Evolutionary conservation across 2,329 filamentous ascomycete species (phyloP), one percentile per base, ranked within the genome.

Genomic region (Aspergillus sergii): DNA sequence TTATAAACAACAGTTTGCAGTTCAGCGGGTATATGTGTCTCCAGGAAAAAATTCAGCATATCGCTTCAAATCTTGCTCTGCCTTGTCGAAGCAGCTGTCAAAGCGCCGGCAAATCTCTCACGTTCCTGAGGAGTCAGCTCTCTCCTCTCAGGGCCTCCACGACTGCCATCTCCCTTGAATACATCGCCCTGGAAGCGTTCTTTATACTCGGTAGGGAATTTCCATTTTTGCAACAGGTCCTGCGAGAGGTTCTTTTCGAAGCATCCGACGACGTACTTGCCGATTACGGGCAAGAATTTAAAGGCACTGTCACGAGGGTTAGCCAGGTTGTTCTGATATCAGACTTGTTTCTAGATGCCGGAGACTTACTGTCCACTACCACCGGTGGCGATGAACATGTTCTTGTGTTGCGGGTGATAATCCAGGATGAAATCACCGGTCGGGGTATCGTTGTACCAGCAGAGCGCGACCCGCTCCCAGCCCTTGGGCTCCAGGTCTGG

Each of bases 381-480:
- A 9, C 72, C 73, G 1, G 70, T 72, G 1, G 70, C 71, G 50
- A 75, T 67, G 46, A 75, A 74, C 43, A 75, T 45, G 19, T 73
- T 74, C 55, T 66, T 75, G 75, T 84, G 85, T 11, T 82, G 78
- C 0, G 89, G 89, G 68, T 91, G 88, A 74, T 87, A 88, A 70
- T 89, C 86, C 63, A 91, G 82, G 56, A 92, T 80, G 78, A 90
- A 92, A 70, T 91, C 87, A 6, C 85, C 89, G 3, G 85, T 87
- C 2, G 85, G 82, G 28, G 89, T 91, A 72, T 91, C 89, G 2
- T 86, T 86, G 72, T 92, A 91, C 89, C 89, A 91, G 78, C 89
- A 92, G 36, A 91, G 74, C 16, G 86, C 81, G 1, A 84, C 86
- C 59, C 81, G 80, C 62, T 79, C 79, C 76, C 90, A 91, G 0